Conservation (phyloP, 305 asterid species). For the Ilex paraguariensis region DNA sequence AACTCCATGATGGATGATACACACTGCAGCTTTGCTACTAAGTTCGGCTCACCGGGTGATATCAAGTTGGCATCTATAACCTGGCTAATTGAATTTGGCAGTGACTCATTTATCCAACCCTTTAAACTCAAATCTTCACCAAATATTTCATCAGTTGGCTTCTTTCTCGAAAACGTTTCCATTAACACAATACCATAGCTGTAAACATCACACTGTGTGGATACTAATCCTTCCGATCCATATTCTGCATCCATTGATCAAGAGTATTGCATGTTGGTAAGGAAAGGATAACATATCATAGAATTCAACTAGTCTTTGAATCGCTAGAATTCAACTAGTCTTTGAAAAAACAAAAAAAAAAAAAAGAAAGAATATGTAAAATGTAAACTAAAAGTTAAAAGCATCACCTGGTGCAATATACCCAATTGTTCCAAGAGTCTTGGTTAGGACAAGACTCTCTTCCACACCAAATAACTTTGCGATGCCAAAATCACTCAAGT, state of each 20-base stretch:
- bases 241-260: background rate
- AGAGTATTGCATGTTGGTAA: background rate
- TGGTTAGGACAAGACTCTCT: background rate
- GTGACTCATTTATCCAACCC: background rate
- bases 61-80: background rate
- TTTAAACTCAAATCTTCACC: background rate
- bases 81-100: background rate
- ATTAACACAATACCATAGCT: no score
- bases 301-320: background rate
- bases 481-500: background rate
- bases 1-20: no score
- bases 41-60: no score
- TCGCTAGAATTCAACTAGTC: background rate
- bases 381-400: background rate
- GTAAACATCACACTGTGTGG: background rate
- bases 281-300: background rate
- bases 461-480: background rate
- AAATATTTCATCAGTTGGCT: background rate
- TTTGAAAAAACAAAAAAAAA: background rate
- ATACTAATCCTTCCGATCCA: background rate
- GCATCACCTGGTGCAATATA: slow-evolving; percentile 2
- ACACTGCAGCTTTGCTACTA: background rate
- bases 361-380: background rate
- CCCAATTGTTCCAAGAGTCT: background rate
- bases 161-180: background rate